Evolutionary conservation across 1,139 yeast genomes (phyloP), one percentile per base, ranked within the genome.

Genomic region (Geotrichum cucujoidarum): DNA sequence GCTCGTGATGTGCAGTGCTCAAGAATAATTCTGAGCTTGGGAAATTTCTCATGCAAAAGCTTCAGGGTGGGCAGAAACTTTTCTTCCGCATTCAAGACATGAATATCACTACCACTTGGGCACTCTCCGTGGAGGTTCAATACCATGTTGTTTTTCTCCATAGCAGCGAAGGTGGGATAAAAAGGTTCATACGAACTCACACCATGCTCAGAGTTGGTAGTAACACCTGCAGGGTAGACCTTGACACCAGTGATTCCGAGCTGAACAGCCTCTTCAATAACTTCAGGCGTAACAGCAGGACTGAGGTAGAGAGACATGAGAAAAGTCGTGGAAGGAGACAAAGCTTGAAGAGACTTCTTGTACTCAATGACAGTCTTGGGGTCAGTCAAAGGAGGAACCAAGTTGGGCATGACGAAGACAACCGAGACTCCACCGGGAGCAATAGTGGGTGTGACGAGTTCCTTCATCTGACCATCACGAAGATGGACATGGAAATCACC

Each of bases 191-290:
- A 92, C 61, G 92, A 95, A 59, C 89, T 87, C 31, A 92, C 97
- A 39, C 98, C 98, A 48, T 66, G 68, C n/a, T 83, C 87, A 6
- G 96, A 87, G 69, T 92, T 94, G 43, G 99, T 92, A 13, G 99
- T 92, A 30, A 94, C 99, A 42, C 99, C 99, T 1, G 97, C 97
- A 27, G 98, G 98, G 64, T 94, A 92, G 65, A 96, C 89, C 65
- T 92, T 94, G 55, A 89, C 85, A 35, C 84, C 81, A 34, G 89
- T 80, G 46, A 83, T 83, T 2, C 83, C 83, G 13, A 69, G 63
- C 52, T 74, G 66, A n/a, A 92, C 94, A 27, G 97, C 97, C 57
- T 79, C 77, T 49, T 77, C 79, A 50, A 92, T 81, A 40, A 88
- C 71, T 56, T 86, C 95, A 0, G 97, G 97, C 0, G 95, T 86